phyloP scores from a whole-genome alignment of 2,329 filamentous ascomycete species.

The Botrytis fabae region DNA sequence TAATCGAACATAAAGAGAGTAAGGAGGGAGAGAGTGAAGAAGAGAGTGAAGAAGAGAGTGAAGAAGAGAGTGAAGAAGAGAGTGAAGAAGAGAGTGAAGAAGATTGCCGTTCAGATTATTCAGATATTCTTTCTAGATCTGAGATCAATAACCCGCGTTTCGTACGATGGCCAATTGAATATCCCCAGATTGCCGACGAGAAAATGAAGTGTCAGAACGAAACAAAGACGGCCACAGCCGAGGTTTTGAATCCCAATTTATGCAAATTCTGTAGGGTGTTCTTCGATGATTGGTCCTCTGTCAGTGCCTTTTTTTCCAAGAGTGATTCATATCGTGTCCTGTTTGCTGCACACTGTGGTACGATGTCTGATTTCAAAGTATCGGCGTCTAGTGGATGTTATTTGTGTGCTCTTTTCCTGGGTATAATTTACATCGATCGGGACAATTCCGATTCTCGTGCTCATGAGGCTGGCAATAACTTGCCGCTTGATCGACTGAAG shows the following conservation, averaged over 20 bases:
- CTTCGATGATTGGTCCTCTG: not conserved
- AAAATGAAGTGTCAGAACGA: fast-evolving
- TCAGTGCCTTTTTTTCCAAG: no score
- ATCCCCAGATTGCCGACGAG: fast-evolving
- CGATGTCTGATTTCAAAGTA: not conserved
- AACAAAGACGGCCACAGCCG: fast-evolving
- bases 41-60: no score
- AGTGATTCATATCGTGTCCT: no score
- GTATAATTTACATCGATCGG: no score
- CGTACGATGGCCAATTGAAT: not conserved
- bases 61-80: no score
- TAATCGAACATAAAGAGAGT: not conserved
- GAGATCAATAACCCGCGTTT: no score
- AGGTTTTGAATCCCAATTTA: not conserved
- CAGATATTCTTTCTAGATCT: no score
- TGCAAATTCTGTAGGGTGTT: not conserved
- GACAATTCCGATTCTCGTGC: no score
- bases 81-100: no score
- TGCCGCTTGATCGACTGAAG: not conserved
- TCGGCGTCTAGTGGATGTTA: not conserved
- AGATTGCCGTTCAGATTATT: no score
- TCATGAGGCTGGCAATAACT: fast-evolving
- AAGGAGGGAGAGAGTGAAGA: no score
- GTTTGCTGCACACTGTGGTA: not conserved
- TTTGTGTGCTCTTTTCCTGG: not conserved